A percentile compares a stretch with the other conserved stretches of the same genome.
phyloP scores from a whole-genome alignment of 2,329 filamentous ascomycete species.

The Aspergillus spinulosporus region DNA sequence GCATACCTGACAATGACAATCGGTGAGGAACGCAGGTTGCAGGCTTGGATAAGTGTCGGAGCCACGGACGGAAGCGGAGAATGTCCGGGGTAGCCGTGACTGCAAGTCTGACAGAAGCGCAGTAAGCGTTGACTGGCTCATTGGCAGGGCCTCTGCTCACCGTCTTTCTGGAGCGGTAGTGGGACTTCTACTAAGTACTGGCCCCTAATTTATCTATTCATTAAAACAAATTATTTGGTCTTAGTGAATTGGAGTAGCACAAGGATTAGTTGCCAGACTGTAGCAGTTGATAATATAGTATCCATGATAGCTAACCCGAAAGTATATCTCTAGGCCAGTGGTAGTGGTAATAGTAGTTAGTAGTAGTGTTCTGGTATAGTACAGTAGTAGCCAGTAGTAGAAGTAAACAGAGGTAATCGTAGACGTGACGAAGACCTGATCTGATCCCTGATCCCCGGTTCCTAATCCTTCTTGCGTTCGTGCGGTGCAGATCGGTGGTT shows the following conservation, averaged over 20 bases:
- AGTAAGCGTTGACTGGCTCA: neutral
- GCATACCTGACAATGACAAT: neutral
- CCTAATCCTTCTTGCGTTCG: neutral
- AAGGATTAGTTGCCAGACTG: too few relatives aligned
- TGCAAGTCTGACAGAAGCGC: neutral
- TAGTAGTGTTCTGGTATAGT: neutral
- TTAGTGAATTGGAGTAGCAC: neutral
- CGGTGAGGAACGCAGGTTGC: neutral
- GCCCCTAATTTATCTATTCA: neutral
- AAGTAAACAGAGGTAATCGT: slow-evolving; percentile 1
- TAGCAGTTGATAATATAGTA: neutral
- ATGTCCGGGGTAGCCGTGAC: neutral
- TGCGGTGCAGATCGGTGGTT: slow-evolving; percentile 1
- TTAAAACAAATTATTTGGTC: neutral
- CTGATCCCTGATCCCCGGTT: neutral
- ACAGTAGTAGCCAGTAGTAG: slow-evolving; percentile 2
- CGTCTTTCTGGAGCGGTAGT: neutral
- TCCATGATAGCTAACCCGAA: slow-evolving; percentile 8
- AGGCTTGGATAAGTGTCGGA: neutral
- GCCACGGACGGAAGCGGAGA: neutral
- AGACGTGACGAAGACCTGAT: neutral
- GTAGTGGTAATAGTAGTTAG: neutral
- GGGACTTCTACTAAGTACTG: too few relatives aligned
- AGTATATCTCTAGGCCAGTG: slow-evolving; percentile 8
- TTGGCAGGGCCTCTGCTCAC: neutral